phyloP scores from a whole-genome alignment of 2,329 filamentous ascomycete species.

The Fusarium armeniacum region DNA sequence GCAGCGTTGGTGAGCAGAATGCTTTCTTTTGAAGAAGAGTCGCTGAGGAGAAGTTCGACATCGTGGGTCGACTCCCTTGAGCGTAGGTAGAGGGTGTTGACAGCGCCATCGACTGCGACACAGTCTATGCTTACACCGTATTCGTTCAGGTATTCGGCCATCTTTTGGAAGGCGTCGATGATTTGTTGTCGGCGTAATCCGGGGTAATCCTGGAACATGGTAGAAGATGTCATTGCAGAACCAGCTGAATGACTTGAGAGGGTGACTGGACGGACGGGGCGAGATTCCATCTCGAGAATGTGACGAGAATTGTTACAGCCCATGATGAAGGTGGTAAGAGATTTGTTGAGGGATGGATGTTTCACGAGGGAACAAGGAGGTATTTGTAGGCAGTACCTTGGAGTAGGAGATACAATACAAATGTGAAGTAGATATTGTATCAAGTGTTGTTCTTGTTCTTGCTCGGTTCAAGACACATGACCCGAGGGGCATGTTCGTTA shows the following conservation, averaged over 20 bases:
- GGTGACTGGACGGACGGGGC: conserved; percentile 35
- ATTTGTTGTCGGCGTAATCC: conserved; percentile 32
- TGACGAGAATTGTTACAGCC: conserved; percentile 41
- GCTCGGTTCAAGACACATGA: conserved; percentile 6
- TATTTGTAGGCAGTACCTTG: conserved; percentile 1
- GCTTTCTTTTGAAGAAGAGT: conserved; percentile 30
- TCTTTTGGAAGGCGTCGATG: conserved; percentile 35
- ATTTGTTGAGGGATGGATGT: not conserved
- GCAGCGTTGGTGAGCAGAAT: conserved; percentile 35
- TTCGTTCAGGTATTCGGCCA: conserved; percentile 44
- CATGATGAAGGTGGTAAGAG: conserved; percentile 28
- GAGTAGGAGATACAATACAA: conserved; percentile 1
- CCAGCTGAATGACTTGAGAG: conserved; percentile 40
- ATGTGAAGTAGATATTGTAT: conserved; percentile 15
- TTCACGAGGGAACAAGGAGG: not conserved
- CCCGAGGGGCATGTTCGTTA: conserved; percentile 30
- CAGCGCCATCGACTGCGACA: conserved; percentile 41
- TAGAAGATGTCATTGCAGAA: conserved; percentile 34
- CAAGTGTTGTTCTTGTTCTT: conserved; percentile 16
- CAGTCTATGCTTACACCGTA: conserved; percentile 25
- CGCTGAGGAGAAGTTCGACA: conserved; percentile 42
- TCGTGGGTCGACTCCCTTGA: conserved; percentile 42
- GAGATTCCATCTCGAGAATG: conserved; percentile 40
- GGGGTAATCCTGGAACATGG: conserved; percentile 36
- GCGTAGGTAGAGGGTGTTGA: conserved; percentile 42